Percentiles rank a stretch among this genome's conserved stretches.
phyloP scores from a whole-genome alignment of 169 alveolate species.

The Babesia ovata region DNA sequence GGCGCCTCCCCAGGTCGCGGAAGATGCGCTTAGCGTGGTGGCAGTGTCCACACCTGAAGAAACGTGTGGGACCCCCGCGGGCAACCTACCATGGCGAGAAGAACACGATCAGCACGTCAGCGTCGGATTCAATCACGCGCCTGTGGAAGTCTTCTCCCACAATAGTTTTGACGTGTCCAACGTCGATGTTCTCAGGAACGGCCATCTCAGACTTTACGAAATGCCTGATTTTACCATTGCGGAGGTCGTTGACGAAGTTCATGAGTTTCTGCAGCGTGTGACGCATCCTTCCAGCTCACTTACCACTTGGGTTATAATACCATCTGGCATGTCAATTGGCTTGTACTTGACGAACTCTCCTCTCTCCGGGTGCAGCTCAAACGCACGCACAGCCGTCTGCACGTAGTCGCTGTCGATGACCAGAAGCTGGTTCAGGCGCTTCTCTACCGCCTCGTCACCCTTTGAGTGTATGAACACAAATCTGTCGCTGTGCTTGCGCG shows the following conservation, averaged over 20 bases:
- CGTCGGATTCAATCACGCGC: slow-evolving; percentile 58
- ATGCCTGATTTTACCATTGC: slow-evolving; percentile 41
- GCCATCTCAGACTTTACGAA: slow-evolving; percentile 55
- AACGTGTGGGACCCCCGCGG: background rate
- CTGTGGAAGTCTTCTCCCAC: slow-evolving; percentile 68
- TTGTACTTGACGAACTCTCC: slow-evolving; percentile 50
- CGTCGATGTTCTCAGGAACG: slow-evolving; percentile 52
- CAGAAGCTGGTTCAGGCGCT: slow-evolving; percentile 37
- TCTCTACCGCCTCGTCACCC: slow-evolving; percentile 63
- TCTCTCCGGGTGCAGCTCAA: slow-evolving; percentile 48
- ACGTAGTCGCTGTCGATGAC: slow-evolving; percentile 61
- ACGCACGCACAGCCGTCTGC: slow-evolving; percentile 65
- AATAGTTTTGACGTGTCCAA: slow-evolving; percentile 57
- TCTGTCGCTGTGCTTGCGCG: slow-evolving; percentile 49
- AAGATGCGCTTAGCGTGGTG: slow-evolving; percentile 61
- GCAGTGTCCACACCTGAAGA: slow-evolving; percentile 67
- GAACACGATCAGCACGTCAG: slow-evolving; percentile 50
- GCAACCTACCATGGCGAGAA: slow-evolving; percentile 52
- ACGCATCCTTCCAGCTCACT: background rate
- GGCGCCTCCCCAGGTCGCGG: slow-evolving; percentile 59
- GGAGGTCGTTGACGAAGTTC: slow-evolving; percentile 47
- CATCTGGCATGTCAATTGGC: slow-evolving; percentile 43
- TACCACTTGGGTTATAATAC: slow-evolving; percentile 16
- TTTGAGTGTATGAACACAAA: slow-evolving; percentile 63
- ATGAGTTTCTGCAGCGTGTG: background rate